phyloP scores from a whole-genome alignment of 2,329 filamentous ascomycete genomes.

The Alternaria solani region DNA sequence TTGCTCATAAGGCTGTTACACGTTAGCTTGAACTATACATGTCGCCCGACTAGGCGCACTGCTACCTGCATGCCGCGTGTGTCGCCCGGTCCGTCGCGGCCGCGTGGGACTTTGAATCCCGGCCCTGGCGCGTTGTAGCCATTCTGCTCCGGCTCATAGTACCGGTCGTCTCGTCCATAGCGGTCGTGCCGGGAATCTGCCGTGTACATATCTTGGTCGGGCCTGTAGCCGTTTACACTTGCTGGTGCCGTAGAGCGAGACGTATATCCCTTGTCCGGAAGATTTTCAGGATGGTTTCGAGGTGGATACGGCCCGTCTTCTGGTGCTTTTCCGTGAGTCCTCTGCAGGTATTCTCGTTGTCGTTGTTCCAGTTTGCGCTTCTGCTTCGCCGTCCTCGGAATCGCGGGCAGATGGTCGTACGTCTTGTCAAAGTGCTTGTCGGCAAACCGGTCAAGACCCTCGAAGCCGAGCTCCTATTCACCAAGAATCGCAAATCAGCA shows the following conservation, averaged over 20 bases:
- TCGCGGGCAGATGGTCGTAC: constrained; percentile 29
- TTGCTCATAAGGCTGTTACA: constrained; percentile 6
- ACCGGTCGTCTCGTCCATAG: constrained; percentile 20
- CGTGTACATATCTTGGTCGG: constrained; percentile 30
- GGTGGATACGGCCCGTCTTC: constrained; percentile 4
- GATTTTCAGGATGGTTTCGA: neutral
- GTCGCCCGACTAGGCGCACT: constrained; percentile 19
- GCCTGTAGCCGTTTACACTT: constrained; percentile 3
- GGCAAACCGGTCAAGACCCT: constrained; percentile 41
- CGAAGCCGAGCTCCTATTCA: constrained; percentile 47
- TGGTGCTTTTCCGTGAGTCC: neutral
- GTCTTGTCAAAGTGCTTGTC: constrained; percentile 43
- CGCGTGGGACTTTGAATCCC: constrained; percentile 25
- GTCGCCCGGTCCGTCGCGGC: constrained; percentile 16
- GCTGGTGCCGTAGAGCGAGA: constrained; percentile 1
- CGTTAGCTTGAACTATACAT: constrained; percentile 6
- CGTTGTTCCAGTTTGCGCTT: constrained; percentile 20
- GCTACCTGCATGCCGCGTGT: constrained; percentile 24
- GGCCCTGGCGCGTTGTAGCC: constrained; percentile 25
- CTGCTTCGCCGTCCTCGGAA: constrained; percentile 14
- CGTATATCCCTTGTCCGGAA: constrained; percentile 18
- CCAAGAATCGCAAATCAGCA: constrained; percentile 20
- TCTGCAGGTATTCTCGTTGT: constrained; percentile 1
- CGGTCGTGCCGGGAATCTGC: constrained; percentile 22
- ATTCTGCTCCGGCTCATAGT: constrained; percentile 26